Conservation (phyloP, 2,329 filamentous ascomycete species). For the Ploettnerulaceae sp. region DNA sequence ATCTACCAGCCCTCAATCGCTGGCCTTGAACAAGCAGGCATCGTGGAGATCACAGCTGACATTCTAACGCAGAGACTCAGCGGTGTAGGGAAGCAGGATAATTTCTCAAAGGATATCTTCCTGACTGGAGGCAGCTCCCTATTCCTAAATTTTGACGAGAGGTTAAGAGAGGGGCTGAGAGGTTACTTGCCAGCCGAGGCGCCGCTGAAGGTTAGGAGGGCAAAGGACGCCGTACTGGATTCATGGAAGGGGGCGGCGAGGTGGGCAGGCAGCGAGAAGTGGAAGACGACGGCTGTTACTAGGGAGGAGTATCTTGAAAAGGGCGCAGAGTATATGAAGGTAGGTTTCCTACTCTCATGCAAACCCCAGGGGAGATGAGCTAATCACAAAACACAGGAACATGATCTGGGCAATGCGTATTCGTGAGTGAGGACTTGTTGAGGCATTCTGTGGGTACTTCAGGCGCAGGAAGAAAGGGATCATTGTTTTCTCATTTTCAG, state of each 20-base stretch:
- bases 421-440: constrained; percentile 7
- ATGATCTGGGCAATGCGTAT: constrained; percentile 61
- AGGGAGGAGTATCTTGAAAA: constrained; percentile 86
- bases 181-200: constrained; percentile 66
- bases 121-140: constrained; percentile 89
- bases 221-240: constrained; percentile 73
- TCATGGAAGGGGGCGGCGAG: constrained; percentile 89
- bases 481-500: background rate
- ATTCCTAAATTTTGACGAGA: constrained; percentile 81
- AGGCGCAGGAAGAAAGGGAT: background rate
- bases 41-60: constrained; percentile 86
- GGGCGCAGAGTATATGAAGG: constrained; percentile 90
- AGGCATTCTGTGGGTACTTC: too few relatives aligned
- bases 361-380: background rate
- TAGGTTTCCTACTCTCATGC: constrained; percentile 16
- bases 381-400: constrained; percentile 45
- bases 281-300: constrained; percentile 63
- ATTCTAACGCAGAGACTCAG: constrained; percentile 79
- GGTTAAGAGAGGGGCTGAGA: constrained; percentile 67
- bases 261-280: constrained; percentile 64
- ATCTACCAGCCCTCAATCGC: constrained; percentile 91
- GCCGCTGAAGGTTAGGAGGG: constrained; percentile 65
- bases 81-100: constrained; percentile 52
- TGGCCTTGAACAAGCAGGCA: constrained; percentile 85
- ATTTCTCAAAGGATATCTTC: constrained; percentile 81